Conservation (phyloP, 306 rosid genomes). For the Lotus japonicus region DNA sequence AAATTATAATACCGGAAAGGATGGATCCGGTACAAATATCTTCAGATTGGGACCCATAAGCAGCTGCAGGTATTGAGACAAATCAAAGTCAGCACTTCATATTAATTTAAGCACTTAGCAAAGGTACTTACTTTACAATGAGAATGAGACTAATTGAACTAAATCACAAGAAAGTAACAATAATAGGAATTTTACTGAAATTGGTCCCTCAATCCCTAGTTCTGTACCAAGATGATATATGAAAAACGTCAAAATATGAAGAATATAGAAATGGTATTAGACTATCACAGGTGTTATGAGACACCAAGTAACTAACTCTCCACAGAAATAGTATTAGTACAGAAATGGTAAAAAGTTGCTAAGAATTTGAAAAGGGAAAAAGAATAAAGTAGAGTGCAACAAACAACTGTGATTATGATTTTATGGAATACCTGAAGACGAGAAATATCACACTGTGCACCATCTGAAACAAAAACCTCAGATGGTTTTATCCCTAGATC, state of each 20-base stretch:
- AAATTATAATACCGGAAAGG: constrained; percentile 53
- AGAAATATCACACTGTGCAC: constrained; percentile 72
- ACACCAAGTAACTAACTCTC: too few relatives aligned
- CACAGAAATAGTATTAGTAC: too few relatives aligned
- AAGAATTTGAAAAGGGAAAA: background rate
- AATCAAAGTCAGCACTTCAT: constrained; percentile 5
- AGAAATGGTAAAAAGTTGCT: too few relatives aligned
- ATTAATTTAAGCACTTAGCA: background rate
- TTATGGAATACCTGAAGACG: constrained; percentile 61
- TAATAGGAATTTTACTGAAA: background rate
- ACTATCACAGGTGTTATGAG: too few relatives aligned
- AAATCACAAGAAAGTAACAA: background rate
- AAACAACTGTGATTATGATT: background rate
- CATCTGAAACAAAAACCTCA: constrained; percentile 71
- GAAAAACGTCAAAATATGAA: background rate
- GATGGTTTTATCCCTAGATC: constrained; percentile 41
- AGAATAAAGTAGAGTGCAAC: background rate
- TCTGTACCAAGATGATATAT: background rate
- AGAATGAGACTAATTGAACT: background rate
- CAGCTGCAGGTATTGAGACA: constrained; percentile 35
- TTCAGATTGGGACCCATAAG: constrained; percentile 58
- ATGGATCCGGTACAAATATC: constrained; percentile 64
- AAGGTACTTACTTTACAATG: background rate
- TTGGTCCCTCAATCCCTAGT: background rate
- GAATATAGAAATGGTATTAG: too few relatives aligned